phyloP scores from a whole-genome alignment of 129 eudicot species.

The Smallanthus sonchifolius region DNA sequence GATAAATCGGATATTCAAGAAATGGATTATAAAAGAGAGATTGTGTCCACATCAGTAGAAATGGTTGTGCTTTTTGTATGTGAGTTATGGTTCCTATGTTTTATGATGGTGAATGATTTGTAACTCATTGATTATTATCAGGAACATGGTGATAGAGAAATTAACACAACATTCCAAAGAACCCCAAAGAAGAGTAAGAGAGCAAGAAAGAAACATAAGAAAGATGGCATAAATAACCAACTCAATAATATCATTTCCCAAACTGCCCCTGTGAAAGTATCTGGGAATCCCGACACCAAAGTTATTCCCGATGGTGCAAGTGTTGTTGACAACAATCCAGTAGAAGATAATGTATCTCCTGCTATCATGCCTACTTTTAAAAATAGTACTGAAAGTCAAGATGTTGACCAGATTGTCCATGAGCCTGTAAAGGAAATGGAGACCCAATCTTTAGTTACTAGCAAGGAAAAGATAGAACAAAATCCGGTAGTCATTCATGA shows the following conservation, averaged over 20 bases:
- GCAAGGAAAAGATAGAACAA: constrained; percentile 36
- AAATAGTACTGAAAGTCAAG: constrained; percentile 17
- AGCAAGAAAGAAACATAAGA: constrained; percentile 53
- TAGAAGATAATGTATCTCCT: constrained; percentile 18
- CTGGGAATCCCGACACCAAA: constrained; percentile 19
- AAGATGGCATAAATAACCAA: constrained; percentile 23
- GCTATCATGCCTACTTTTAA: constrained; percentile 23
- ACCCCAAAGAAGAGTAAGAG: constrained; percentile 59
- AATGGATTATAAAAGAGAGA: constrained; percentile 32
- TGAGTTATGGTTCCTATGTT: constrained; percentile 26
- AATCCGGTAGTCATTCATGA: constrained; percentile 31
- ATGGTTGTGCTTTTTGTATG: constrained; percentile 52
- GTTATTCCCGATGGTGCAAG: constrained; percentile 1
- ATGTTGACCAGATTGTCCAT: constrained; percentile 6
- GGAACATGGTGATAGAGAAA: constrained; percentile 45
- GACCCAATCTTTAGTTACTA: constrained; percentile 20
- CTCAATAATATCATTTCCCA: constrained; percentile 35
- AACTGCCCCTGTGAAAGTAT: constrained; percentile 20
- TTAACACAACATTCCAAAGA: constrained; percentile 37
- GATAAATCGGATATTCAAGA: constrained; percentile 30
- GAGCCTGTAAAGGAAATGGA: constrained; percentile 28
- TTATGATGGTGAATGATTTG: constrained; percentile 33
- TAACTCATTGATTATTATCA: constrained; percentile 53
- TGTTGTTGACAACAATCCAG: constrained; percentile 14
- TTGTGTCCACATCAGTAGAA: constrained; percentile 34